Evolutionary conservation across 2,329 filamentous ascomycete species (phyloP).

Genomic region (Colletotrichum falcatum): DNA sequence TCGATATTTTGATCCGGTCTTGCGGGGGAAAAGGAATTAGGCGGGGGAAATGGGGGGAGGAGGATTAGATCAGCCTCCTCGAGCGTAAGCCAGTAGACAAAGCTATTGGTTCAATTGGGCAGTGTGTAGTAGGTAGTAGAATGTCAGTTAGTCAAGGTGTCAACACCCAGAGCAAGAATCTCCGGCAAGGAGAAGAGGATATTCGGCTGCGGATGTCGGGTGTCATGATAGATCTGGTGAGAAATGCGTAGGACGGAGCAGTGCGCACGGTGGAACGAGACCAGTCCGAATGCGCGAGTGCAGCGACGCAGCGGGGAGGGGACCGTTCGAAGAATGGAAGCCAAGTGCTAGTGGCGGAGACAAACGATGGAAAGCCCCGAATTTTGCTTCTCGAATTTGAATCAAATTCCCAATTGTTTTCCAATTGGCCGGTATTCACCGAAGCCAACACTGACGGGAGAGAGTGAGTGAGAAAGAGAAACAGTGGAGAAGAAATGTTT

Average conservation of each 20-base stretch:
- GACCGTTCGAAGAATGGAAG: slow-evolving; percentile 25
- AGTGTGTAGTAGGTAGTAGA: slow-evolving; percentile 9
- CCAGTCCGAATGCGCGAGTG: slow-evolving; percentile 23
- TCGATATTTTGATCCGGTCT: slow-evolving; percentile 16
- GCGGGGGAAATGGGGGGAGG: slow-evolving; percentile 27
- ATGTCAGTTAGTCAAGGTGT: slow-evolving; percentile 51
- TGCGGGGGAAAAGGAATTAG: slow-evolving; percentile 34
- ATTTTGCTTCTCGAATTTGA: slow-evolving; percentile 15
- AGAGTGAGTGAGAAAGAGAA: not conserved
- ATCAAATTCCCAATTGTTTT: slow-evolving; percentile 11
- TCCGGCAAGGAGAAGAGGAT: slow-evolving; percentile 56
- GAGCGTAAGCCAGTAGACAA: slow-evolving; percentile 32
- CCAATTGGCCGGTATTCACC: slow-evolving; percentile 22
- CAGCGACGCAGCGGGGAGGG: slow-evolving; percentile 2
- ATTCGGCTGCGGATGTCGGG: slow-evolving; percentile 50
- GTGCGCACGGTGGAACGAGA: slow-evolving; percentile 7
- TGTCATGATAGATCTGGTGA: slow-evolving; percentile 53
- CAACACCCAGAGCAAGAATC: slow-evolving; percentile 54
- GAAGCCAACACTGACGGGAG: slow-evolving; percentile 3
- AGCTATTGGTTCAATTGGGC: slow-evolving; percentile 13
- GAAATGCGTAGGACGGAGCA: slow-evolving; percentile 20
- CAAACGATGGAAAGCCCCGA: slow-evolving; percentile 1
- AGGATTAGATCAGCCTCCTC: slow-evolving; percentile 33
- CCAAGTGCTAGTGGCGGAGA: slow-evolving; percentile 22
- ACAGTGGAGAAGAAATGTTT: slow-evolving; percentile 38